Conservation (phyloP, 139 green algal species). For the Chlorella sp. region DNA sequence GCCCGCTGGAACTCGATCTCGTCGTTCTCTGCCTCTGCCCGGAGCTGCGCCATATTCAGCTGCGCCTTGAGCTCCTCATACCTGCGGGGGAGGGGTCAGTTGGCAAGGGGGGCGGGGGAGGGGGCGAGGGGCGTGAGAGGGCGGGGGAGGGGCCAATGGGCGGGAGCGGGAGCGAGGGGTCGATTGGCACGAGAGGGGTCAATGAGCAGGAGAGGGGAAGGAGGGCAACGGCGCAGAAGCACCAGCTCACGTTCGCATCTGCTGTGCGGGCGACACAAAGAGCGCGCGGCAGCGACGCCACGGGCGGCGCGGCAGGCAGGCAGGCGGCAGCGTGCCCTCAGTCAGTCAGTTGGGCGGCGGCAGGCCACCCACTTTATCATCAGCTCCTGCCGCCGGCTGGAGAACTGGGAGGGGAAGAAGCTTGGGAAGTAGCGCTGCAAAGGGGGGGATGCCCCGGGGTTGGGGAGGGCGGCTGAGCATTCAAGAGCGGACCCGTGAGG, state of each 20-base stretch:
- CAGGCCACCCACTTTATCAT: slow-evolving; percentile 49
- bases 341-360: no score
- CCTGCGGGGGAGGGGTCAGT: background rate
- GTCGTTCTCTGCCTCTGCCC: slow-evolving; percentile 45
- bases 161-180: background rate
- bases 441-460: no score
- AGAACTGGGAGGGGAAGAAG: slow-evolving; percentile 98
- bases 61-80: slow-evolving; percentile 60
- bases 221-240: background rate
- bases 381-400: slow-evolving; percentile 80
- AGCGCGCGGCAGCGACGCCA: no score
- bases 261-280: background rate
- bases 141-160: background rate
- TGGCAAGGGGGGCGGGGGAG: background rate
- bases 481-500: background rate
- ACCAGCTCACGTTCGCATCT: background rate
- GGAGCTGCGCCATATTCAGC: slow-evolving; percentile 39
- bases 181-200: no score
- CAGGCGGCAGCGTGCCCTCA: background rate
- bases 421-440: slow-evolving; percentile 97
- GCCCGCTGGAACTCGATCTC: slow-evolving; percentile 42
- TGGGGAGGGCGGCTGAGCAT: background rate
- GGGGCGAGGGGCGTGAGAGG: background rate
- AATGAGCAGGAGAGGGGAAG: no score
- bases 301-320: no score